These are phyloP conservation scores for Agrostemma githago DNA, from an alignment of 148 eudicot genomes.

Conservation along the genomic window DNA sequence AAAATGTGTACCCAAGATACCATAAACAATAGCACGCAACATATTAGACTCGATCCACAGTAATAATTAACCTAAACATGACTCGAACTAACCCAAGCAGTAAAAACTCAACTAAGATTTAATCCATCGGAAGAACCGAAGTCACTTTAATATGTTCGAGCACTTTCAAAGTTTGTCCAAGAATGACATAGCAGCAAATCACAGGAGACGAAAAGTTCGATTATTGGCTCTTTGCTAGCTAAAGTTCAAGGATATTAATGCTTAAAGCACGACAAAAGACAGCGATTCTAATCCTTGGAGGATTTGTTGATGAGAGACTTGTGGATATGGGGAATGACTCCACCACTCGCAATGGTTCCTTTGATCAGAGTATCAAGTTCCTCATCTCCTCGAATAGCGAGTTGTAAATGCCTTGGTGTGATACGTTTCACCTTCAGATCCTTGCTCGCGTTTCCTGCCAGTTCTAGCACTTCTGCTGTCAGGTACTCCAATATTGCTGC, in stretches of 20 bases:
- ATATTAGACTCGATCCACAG: too few relatives aligned
- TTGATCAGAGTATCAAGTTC: constrained; percentile 63
- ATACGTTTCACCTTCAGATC: constrained; percentile 66
- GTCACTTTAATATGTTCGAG: not conserved
- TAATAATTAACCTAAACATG: too few relatives aligned
- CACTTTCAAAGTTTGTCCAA: not conserved
- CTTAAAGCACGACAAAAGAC: not conserved
- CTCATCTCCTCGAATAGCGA: constrained; percentile 64
- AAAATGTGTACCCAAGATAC: too few relatives aligned
- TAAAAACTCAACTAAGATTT: not conserved
- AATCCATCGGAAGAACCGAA: not conserved
- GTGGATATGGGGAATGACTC: constrained; percentile 57
- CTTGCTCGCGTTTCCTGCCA: constrained; percentile 57
- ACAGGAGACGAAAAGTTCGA: not conserved
- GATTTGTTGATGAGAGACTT: constrained; percentile 70
- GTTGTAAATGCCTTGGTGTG: constrained; percentile 59
- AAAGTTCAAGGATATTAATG: not conserved
- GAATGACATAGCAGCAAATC: not conserved
- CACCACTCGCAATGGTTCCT: constrained; percentile 35
- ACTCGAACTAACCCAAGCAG: too few relatives aligned
- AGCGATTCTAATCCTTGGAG: constrained; percentile 41
- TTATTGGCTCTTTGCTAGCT: not conserved
- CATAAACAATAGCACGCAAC: too few relatives aligned
- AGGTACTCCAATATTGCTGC: constrained; percentile 58
- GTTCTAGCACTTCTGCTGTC: constrained; percentile 58